Evolutionary conservation across 2,329 filamentous ascomycete species (phyloP), one percentile per base, ranked within the genome.

Genomic region (Ophioceras dolichostomum): DNA sequence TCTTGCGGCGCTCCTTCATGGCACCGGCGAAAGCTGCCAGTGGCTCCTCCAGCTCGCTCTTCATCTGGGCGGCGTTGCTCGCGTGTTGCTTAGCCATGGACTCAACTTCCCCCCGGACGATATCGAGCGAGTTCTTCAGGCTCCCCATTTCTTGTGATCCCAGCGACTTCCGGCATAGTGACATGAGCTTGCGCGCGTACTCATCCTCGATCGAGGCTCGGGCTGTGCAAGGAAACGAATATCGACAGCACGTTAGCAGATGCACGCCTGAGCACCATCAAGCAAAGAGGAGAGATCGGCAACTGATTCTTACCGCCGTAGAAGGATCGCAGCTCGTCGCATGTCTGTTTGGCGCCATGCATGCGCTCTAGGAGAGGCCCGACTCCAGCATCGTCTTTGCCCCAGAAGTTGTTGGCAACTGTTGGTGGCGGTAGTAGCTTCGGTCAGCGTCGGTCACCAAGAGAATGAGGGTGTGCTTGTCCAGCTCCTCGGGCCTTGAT

Each of bases 401-500:
- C 91, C 91, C 91, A 98, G 61, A 98, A 98, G 59, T 98, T 98
- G 66, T 98, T 98, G 52, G 91, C 89, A 65, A 98, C 88, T 88
- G 22, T n/a, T n/a, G 18, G 14, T 14, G 14, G 17, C 10, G 19
- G 22, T 10, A 30, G 27, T 20, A 7, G 16, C 18, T 18, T 37
- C 19, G 21, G 27, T 30, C n/a, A n/a, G 8, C 18, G 8, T 22
- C 8, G 21, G 24, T 30, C 8, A 21, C 10, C 21, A 14, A 13
- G 14, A 14, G 10, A 5, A 18, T 22, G n/a, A n/a, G n/a, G n/a
- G n/a, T n/a, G n/a, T n/a, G n/a, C n/a, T n/a, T n/a, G n/a, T n/a
- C n/a, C 22, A 24, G 6, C 13, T 12, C n/a, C 17, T n/a, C 13
- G 16, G 8, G 18, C 24, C 8, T 8, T 12, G 14, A 8, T 10